A percentile compares a stretch with the other conserved stretches of the same genome.
These are phyloP conservation scores for Porpolomopsis calyptriformis DNA, from an alignment of 768 basidiomycete genomes.

Conservation along the genomic window DNA sequence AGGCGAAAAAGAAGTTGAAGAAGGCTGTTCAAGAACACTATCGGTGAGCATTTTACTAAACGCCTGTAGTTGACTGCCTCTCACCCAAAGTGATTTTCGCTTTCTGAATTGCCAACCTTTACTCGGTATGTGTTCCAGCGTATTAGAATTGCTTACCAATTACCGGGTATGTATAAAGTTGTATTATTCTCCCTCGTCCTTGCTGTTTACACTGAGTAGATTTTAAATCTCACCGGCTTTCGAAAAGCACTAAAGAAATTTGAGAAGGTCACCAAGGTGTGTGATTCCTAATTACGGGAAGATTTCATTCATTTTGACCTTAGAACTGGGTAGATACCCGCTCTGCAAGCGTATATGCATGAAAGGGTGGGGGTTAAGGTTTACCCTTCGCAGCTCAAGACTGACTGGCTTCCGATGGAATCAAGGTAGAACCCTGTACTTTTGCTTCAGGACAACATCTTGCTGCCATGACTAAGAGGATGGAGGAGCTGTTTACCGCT, in stretches of 20 bases:
- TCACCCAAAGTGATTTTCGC: not conserved
- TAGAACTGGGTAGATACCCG: constrained; percentile 39
- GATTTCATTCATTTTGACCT: no score
- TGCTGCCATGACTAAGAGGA: constrained; percentile 56
- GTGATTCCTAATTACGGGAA: not conserved
- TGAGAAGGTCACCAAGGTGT: constrained; percentile 64
- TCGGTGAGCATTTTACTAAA: constrained; percentile 37
- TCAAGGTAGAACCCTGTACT: constrained; percentile 52
- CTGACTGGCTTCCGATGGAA: not conserved
- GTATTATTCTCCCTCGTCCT: not conserved
- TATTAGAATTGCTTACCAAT: constrained; percentile 75
- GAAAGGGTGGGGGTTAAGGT: constrained; percentile 45
- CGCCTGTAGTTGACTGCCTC: not conserved
- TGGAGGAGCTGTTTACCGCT: constrained; percentile 67
- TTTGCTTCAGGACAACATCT: constrained; percentile 58
- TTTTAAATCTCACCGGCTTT: constrained; percentile 85
- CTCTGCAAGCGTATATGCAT: constrained; percentile 67
- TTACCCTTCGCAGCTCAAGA: not conserved
- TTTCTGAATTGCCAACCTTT: no score
- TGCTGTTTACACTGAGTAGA: constrained; percentile 26
- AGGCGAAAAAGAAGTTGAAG: constrained; percentile 79
- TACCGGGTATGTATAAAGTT: constrained; percentile 54
- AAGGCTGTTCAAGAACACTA: constrained; percentile 80
- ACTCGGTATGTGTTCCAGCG: constrained; percentile 30
- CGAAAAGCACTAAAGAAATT: constrained; percentile 81